Evolutionary conservation across 2,329 filamentous ascomycete genomes (phyloP).

Genomic region (Diatrype stigma): DNA sequence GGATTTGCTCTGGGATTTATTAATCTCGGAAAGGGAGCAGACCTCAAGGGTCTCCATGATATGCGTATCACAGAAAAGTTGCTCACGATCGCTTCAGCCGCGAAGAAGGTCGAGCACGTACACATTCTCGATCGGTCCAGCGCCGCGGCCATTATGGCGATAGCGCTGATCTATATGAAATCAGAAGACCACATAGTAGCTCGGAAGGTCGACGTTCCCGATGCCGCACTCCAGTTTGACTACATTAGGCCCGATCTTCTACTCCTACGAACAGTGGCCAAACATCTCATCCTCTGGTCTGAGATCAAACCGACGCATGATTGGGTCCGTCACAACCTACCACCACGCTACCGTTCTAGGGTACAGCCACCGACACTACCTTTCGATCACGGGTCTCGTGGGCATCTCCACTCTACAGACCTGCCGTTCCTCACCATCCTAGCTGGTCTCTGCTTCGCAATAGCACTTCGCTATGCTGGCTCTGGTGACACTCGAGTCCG

Average conservation of each 20-base stretch:
- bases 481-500: slow-evolving; percentile 67
- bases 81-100: slow-evolving; percentile 77
- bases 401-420: slow-evolving; percentile 67
- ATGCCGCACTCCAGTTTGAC: slow-evolving; percentile 87
- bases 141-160: slow-evolving; percentile 85
- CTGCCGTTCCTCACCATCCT: slow-evolving; percentile 92
- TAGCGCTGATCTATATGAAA: slow-evolving; percentile 95
- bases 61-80: slow-evolving; percentile 90
- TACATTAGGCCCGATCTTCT: slow-evolving; percentile 93
- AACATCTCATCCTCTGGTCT: slow-evolving; percentile 91
- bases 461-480: slow-evolving; percentile 71
- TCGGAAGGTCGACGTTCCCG: slow-evolving; percentile 87
- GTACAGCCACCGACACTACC: slow-evolving; percentile 55
- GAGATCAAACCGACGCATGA: slow-evolving; percentile 66
- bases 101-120: slow-evolving; percentile 86
- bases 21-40: slow-evolving; percentile 85
- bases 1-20: slow-evolving; percentile 92
- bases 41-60: slow-evolving; percentile 84
- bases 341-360: slow-evolving; percentile 60
- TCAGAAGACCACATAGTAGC: slow-evolving; percentile 84
- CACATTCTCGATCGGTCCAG: slow-evolving; percentile 91
- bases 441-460: slow-evolving; percentile 78
- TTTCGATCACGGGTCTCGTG: slow-evolving; percentile 28
- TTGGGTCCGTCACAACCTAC: slow-evolving; percentile 76
- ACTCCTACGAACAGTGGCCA: slow-evolving; percentile 81